These are phyloP conservation scores for Termitomyces sp. DNA, from an alignment of 768 basidiomycete species.

Conservation along the genomic window DNA sequence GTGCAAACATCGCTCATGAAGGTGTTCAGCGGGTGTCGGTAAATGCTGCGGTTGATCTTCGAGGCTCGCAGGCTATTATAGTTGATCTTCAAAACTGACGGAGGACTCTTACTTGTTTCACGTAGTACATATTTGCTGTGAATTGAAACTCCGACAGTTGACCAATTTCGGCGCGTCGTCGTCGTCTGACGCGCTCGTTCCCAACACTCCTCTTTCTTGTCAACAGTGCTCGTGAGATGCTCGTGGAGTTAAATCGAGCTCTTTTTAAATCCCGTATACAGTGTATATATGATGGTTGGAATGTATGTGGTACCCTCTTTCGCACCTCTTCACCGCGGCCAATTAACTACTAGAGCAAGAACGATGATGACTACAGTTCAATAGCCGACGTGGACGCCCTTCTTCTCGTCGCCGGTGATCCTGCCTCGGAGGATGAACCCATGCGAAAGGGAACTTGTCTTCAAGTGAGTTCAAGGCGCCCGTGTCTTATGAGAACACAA, in stretches of 20 bases:
- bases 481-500: background rate
- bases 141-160: conserved; percentile 22
- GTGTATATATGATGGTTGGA: conserved; percentile 60
- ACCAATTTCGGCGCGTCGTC: conserved; percentile 22
- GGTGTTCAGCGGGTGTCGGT: conserved; percentile 32
- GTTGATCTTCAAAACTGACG: conserved; percentile 38
- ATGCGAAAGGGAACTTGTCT: conserved; percentile 88
- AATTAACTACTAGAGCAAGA: conserved; percentile 41
- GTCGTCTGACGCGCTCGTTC: conserved; percentile 17
- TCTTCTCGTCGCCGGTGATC: conserved; percentile 72
- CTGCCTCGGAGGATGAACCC: conserved; percentile 83
- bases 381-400: conserved; percentile 69
- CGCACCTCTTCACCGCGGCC: conserved; percentile 5
- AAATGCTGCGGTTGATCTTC: conserved; percentile 42
- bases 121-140: conserved; percentile 18
- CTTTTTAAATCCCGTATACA: conserved; percentile 55
- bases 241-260: conserved; percentile 68
- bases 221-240: conserved; percentile 35
- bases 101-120: too few species aligned
- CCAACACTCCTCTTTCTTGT: conserved; percentile 12
- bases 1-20: conserved; percentile 23
- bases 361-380: conserved; percentile 69
- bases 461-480: conserved; percentile 54
- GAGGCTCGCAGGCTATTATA: conserved; percentile 29
- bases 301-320: conserved; percentile 35